These are phyloP conservation scores for Psilocybe sp. DNA, from an alignment of 768 basidiomycete genomes.

Conservation along the genomic window DNA sequence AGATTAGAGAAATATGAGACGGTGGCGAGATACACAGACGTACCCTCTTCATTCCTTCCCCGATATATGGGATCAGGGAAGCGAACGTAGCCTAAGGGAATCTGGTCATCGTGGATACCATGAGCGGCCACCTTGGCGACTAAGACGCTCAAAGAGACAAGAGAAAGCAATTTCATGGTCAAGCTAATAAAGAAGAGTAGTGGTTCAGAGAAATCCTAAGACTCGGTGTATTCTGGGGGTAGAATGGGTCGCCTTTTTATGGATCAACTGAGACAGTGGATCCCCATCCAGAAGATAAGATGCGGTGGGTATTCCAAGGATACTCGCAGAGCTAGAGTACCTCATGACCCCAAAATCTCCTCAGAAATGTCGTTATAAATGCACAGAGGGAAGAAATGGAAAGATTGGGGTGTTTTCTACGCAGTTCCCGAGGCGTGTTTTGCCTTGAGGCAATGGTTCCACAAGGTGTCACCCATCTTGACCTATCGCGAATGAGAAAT, in stretches of 20 bases:
- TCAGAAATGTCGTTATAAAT: slow-evolving; percentile 17
- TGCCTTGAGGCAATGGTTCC: slow-evolving; percentile 49
- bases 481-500: slow-evolving; percentile 14
- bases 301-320: slow-evolving; percentile 6
- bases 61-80: slow-evolving; percentile 64
- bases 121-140: slow-evolving; percentile 25
- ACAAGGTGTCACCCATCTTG: slow-evolving; percentile 15
- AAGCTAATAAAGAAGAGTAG: not conserved
- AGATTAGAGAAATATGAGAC: not conserved
- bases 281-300: slow-evolving; percentile 6
- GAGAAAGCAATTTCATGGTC: slow-evolving; percentile 17
- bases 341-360: slow-evolving; percentile 15
- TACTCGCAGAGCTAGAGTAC: not conserved
- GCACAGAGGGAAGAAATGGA: slow-evolving; percentile 16
- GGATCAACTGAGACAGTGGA: slow-evolving; percentile 2
- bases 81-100: slow-evolving; percentile 65
- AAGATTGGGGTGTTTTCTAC: slow-evolving; percentile 14
- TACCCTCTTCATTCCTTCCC: slow-evolving; percentile 55
- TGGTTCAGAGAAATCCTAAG: not conserved
- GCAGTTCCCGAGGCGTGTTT: slow-evolving; percentile 28
- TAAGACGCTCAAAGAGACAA: slow-evolving; percentile 21
- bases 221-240: not conserved
- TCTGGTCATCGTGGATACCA: slow-evolving; percentile 46
- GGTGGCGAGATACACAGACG: not conserved
- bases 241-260: slow-evolving; percentile 9